These are phyloP conservation scores for Cladophialophora yegresii DNA, from an alignment of 2,329 filamentous ascomycete species.

Conservation along the genomic window DNA sequence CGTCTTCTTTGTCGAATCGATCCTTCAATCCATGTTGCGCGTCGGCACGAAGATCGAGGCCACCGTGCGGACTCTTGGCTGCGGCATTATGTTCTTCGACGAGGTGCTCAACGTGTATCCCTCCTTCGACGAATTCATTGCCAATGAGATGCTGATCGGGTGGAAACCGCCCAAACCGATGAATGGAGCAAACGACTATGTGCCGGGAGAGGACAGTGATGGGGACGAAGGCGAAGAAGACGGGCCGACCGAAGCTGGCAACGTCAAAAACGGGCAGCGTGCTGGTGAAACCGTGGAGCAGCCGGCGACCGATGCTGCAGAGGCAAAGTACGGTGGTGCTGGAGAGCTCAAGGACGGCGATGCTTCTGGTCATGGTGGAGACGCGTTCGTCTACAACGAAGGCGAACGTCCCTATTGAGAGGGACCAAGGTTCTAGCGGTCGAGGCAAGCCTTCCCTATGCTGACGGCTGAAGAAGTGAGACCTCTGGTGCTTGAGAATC, in stretches of 20 bases:
- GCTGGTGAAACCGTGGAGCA: neutral
- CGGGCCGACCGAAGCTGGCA: neutral
- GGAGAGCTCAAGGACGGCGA: neutral
- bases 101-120: constrained; percentile 58
- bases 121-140: constrained; percentile 65
- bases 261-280: neutral
- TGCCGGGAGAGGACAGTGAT: constrained; percentile 13
- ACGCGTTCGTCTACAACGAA: no score
- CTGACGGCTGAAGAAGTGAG: no score
- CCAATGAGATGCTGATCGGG: constrained; percentile 68
- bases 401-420: no score
- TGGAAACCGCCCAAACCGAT: constrained; percentile 60
- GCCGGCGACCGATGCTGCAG: neutral
- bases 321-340: neutral
- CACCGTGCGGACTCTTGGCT: constrained; percentile 58
- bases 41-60: constrained; percentile 66
- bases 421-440: no score
- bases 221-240: constrained; percentile 5
- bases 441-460: no score
- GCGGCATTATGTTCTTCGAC: constrained; percentile 67
- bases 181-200: constrained; percentile 29
- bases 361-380: neutral
- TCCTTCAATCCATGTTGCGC: constrained; percentile 59
- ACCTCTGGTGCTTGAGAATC: no score
- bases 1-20: constrained; percentile 69